Percentiles rank a stretch among this genome's conserved stretches.
Evolutionary conservation across 2,329 filamentous ascomycete genomes (phyloP).

Genomic region (Penicillium sp.): DNA sequence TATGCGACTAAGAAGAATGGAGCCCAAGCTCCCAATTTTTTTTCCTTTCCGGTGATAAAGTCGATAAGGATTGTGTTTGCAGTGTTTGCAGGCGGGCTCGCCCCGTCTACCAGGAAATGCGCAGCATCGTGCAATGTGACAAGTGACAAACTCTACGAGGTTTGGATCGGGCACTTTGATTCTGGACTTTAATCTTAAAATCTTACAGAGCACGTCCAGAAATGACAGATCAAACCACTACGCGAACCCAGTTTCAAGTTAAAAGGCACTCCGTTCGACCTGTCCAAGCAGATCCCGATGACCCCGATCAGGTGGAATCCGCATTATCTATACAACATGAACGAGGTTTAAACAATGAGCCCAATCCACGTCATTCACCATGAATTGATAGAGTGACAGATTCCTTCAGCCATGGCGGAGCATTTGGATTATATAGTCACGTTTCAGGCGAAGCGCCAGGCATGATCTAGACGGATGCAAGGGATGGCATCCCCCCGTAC

Average conservation of each 20-base stretch:
- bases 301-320: background rate
- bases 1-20: conserved; percentile 15
- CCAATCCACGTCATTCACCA: background rate
- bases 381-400: background rate
- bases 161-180: conserved; percentile 5
- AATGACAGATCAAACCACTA: conserved; percentile 11
- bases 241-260: conserved; percentile 4
- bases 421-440: conserved; percentile 21
- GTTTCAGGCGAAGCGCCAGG: conserved; percentile 18
- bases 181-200: conserved; percentile 10
- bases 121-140: conserved; percentile 13
- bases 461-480: conserved; percentile 22
- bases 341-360: background rate
- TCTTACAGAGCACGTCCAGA: background rate
- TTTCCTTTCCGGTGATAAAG: conserved; percentile 24
- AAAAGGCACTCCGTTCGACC: conserved; percentile 1
- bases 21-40: conserved; percentile 18
- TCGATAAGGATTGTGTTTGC: conserved; percentile 32
- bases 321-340: background rate
- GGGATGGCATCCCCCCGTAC: conserved; percentile 12
- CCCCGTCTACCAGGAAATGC: conserved; percentile 3
- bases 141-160: conserved; percentile 9
- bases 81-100: conserved; percentile 27
- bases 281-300: conserved; percentile 9
- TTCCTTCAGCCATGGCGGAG: conserved; percentile 13